Evolutionary conservation across 306 rosid species (phyloP).

Genomic region (Potentilla sterilis): DNA sequence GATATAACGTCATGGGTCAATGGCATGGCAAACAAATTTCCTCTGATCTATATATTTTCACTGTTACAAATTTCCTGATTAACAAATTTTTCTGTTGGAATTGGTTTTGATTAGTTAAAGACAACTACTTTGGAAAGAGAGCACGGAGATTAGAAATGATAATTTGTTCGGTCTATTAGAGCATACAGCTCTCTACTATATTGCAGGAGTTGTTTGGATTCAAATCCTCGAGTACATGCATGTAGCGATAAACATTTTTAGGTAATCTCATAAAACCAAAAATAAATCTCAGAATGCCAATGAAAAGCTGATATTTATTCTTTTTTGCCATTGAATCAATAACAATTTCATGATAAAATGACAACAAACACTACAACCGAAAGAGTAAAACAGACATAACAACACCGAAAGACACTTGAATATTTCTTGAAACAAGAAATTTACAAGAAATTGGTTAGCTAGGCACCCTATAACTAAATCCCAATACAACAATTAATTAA

Average conservation of each 20-base stretch:
- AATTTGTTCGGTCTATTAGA: not conserved
- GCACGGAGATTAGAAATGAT: not conserved
- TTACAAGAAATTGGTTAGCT: conserved; percentile 21
- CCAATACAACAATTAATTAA: not conserved
- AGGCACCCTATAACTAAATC: conserved; percentile 7
- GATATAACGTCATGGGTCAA: not conserved
- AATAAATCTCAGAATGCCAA: not conserved
- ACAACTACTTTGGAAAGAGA: not conserved
- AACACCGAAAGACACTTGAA: not conserved
- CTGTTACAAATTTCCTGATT: not conserved
- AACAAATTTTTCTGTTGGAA: not conserved
- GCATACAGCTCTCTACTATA: not conserved
- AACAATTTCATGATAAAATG: not conserved
- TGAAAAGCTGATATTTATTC: not conserved
- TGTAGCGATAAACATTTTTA: not conserved
- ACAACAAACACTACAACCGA: not conserved
- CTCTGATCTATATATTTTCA: not conserved
- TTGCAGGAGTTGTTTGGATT: not conserved
- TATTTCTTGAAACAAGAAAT: conserved; percentile 20
- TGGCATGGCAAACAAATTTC: not conserved
- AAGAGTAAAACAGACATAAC: not conserved
- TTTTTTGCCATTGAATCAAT: not conserved
- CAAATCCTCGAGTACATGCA: not conserved
- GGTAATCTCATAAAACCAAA: not conserved
- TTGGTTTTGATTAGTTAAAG: not conserved